These are phyloP conservation scores for Mortierella alpina DNA, from an alignment of 192 early-diverging fungal genomes.

Conservation along the genomic window DNA sequence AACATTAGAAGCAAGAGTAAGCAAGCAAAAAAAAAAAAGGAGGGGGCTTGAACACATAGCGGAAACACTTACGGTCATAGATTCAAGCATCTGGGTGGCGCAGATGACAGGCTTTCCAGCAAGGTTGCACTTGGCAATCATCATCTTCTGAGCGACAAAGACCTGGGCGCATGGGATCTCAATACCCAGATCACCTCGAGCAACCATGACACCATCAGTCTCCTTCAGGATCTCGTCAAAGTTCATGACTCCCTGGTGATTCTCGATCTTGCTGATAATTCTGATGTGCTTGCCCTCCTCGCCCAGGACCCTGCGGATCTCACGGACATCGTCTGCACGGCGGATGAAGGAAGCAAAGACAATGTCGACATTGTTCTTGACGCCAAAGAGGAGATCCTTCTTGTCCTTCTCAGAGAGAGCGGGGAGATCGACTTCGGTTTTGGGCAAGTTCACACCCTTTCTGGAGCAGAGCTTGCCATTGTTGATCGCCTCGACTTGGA, in stretches of 20 bases:
- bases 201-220: conserved; percentile 98
- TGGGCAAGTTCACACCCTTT: conserved; percentile 97
- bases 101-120: conserved; percentile 97
- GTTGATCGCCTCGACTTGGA: conserved; percentile 81
- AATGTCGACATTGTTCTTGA: conserved; percentile 94
- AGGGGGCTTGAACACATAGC: conserved; percentile 1
- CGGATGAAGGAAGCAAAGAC: conserved; percentile 98
- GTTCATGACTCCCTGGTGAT: conserved; percentile 96
- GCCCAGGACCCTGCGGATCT: conserved; percentile 89
- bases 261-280: conserved; percentile 98
- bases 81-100: conserved; percentile 99
- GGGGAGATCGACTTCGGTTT: conserved; percentile 92
- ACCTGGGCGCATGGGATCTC: conserved; percentile 96
- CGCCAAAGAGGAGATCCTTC: conserved; percentile 88
- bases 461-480: conserved; percentile 88
- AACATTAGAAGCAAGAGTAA: neutral
- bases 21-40: neutral
- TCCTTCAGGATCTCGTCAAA: conserved; percentile 97
- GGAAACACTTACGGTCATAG: conserved; percentile 78
- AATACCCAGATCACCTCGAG: conserved; percentile 97
- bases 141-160: conserved; percentile 97
- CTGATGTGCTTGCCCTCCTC: conserved; percentile 87
- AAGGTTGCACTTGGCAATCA: conserved; percentile 97
- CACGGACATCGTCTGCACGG: conserved; percentile 87
- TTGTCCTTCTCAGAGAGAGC: conserved; percentile 97